Base-by-base conservation (phyloP, 208 protist species). In the Leishmania gerbilli region DNA sequence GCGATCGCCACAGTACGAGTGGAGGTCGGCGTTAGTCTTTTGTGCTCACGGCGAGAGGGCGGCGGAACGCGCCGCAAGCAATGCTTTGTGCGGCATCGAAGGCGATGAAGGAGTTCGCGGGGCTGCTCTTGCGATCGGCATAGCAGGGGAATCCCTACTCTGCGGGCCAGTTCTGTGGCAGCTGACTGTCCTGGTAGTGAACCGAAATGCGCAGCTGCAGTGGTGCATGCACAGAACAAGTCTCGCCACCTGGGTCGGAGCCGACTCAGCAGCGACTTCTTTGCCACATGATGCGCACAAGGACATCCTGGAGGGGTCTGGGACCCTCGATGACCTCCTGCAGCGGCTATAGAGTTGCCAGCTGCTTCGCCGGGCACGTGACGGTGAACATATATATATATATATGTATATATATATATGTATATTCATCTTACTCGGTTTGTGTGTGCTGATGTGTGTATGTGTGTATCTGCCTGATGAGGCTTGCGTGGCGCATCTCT, bases 1-100 rank as follows among this genome's bases (percentile, higher is more conserved):
- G 19, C 82, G 82, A 17, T 76, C 82, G 8, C 42, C 82, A 8
- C 82, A 85, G 72, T 75, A 85, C 47, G 82, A 78, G 49, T 85
- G 82, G 82, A 74, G 13, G 45, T 81, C 82, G 24, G 49, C 47
- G 77, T 53, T 85, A 53, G 69, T 79, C 17, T 85, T 77, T 69
- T 74, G 74, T 40, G 31, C 5, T 40, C 9, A 49, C 42, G 45
- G 42, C 34, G 51, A 13, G 71, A 40, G 13, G 69, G 45, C 11
- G 24, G 40, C 27, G 8, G 45, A 40, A 37, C 51, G 69, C 27
- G 21, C 68, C 11, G 31, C 42, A 34, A 34, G 42, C 27, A 24
- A 9, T 55, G 45, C 42, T 19, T 13, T 31, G 68, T 3, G 71
- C 31, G 1, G 3, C 71, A 24, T 76, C 51, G 71, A 27, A 62